Base-by-base conservation (phyloP, 257 asterid genomes). In the Penstemon barbatus region DNA sequence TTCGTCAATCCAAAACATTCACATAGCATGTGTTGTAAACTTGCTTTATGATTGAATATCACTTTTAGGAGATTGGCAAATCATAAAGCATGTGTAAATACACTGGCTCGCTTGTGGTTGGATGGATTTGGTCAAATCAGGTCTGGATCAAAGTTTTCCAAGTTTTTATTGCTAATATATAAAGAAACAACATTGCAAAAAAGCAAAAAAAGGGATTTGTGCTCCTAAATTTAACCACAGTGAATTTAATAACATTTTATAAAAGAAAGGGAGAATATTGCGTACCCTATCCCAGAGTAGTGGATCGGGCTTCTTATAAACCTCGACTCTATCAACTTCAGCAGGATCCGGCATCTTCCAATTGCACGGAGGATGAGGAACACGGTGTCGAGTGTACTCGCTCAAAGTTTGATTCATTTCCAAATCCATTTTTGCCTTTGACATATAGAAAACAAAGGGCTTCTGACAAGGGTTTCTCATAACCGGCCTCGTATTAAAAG, bases 401-500 rank as follows among this genome's bases (percentile, higher is more conserved):
- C 84, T 84, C 75, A 79, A 41, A 0, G 83, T 82, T n/a, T 62
- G 69, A 57, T 82, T 84, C 4, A 12, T 54, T 0, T 68, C 52
- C n/a, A 66, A 64, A 40, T 82, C 88, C 70, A 63, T 66, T 48
- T 52, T 77, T 0, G 80, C 82, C 19, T 33, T 71, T 0, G 71
- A 78, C 75, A 87, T 44, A 36, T 87, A 82, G 66, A 80, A 87
- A 67, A 84, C 84, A 49, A 72, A 87, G 4, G 90, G 87, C 63
- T 80, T 87, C 71, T 86, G 94, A 57, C 94, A 87, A 0, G 90
- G 94, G 12, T 87, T 86, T 52, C 83, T 82, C 69, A 71, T 70
- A 10, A 87, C 88, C 1, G 94, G 94, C 66, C 94, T 77, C 1
- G 94, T 87, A 71, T 87, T 87, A 84, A 87, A 87, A 0, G 94